Conservation (phyloP, 768 basidiomycete species). For the Boletus eberwhitei region DNA sequence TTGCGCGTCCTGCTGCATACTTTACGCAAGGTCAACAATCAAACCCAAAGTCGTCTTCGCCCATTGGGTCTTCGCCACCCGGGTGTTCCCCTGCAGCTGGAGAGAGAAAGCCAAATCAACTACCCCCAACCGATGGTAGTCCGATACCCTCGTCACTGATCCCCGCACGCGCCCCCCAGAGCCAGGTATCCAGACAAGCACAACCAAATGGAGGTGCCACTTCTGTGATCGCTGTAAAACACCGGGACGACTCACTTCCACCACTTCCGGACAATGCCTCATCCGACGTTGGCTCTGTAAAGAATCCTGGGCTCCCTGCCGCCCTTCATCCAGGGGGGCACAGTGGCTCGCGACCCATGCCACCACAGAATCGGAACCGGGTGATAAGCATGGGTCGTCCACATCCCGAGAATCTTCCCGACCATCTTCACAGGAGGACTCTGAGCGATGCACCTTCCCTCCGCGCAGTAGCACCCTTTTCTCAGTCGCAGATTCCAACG, state of each 20-base stretch:
- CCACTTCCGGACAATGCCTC: constrained; percentile 34
- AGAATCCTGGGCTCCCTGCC: constrained; percentile 32
- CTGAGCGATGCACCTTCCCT: constrained; percentile 14
- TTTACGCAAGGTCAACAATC: constrained; percentile 20
- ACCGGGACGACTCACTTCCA: constrained; percentile 36
- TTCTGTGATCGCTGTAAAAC: constrained; percentile 6
- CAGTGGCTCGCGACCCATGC: constrained; percentile 19
- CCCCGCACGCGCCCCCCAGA: constrained; percentile 15
- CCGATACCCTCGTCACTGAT: constrained; percentile 24
- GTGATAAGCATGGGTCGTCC: constrained; percentile 7
- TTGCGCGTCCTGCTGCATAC: constrained; percentile 40
- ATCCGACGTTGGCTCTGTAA: constrained; percentile 23
- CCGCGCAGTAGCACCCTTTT: constrained; percentile 1
- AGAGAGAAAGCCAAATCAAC: constrained; percentile 12
- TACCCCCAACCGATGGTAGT: not conserved
- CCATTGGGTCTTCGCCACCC: constrained; percentile 13
- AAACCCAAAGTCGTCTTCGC: constrained; percentile 9
- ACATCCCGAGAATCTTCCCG: constrained; percentile 8
- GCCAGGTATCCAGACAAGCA: constrained; percentile 7
- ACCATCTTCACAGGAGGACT: constrained; percentile 5
- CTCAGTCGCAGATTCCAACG: constrained; percentile 4
- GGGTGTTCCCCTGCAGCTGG: constrained; percentile 4
- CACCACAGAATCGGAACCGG: constrained; percentile 11
- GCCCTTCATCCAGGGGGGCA: constrained; percentile 42
- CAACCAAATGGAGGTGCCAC: constrained; percentile 6